Evolutionary conservation across 305 asterid species (phyloP), one percentile per base, ranked within the genome.

Genomic region (Ilex paraguariensis): DNA sequence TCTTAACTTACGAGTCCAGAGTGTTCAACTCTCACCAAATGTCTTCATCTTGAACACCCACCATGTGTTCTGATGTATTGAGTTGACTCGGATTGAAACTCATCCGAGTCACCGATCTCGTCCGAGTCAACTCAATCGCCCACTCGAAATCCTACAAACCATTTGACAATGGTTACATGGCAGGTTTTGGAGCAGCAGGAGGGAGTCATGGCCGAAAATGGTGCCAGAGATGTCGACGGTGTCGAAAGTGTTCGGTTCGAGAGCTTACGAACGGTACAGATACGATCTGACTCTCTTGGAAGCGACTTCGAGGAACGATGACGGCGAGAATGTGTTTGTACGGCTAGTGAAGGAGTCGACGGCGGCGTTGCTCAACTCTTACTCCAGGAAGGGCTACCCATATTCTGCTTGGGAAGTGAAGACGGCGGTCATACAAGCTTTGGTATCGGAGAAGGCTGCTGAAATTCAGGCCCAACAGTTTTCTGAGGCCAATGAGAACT

Each of bases 171-270:
- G 32, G 51, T 42, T 5, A 31, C 50, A 3, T 32, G 56, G 50
- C 70, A 87, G 95, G 79, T 87, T 87, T 21, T 90, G 97, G 96
- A 87, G 95, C 73, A 83, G 95, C 77, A 72, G 87, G 80, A 64
- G 68, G 11, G 96, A 84, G 63, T 56, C 87, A 11, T 90, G 97
- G 97, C 96, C 97, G 52, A 90, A 65, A 64, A 90, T 90, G 95
- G 95, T 82, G 2, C 96, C 93, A 0, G 81, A 77, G 61, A 70
- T 53, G 63, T 87, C 97, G 9, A 82, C 92, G 51, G 87, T 90
- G 45, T 76, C 87, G 0, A 90, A 83, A 17, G 88, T 87, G 6
- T 90, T 90, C 72, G 87, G 97, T 14, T 87, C 96, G 16, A 67
- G 84, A 60, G 91, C 85, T 1, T 79, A 70, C 66, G 97, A 90